Base-by-base conservation (phyloP, 345 rosid species). In the Aquilaria malaccensis region DNA sequence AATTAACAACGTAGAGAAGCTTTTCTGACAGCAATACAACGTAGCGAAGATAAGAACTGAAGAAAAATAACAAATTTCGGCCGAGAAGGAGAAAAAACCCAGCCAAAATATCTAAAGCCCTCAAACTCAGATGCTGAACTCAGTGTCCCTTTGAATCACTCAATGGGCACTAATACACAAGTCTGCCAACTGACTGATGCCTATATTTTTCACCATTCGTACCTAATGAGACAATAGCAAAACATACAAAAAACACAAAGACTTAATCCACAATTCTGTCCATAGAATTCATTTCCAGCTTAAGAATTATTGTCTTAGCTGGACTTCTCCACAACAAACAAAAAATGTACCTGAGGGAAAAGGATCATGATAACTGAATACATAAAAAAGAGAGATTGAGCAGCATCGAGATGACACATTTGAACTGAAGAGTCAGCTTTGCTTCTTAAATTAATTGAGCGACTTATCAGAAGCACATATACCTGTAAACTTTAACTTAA, bases 1-100 rank as follows among this genome's bases (percentile, higher is more conserved):
- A 70, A 77, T 69, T 71, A 72, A 76, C 72, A 51, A 66, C 11
- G 22, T 54, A 74, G 63, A 64, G 64, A 53, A 72, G 76, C 59
- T 59, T 59, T 65, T 66, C 65, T 62, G 70, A 37, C 43, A 37
- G 43, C 4, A 37, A 37, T 4, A 37, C 43, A 37, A 37, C 7
- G 5, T 37, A 37, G 43, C 7, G 43, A 67, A 75, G 72, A 69
- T 69, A 58, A 66, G 66, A 74, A 63, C 45, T 53, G 60, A 43
- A 57, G 68, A 71, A 63, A 43, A 67, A 68, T 56, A 49, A 66
- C 59, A 53, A 33, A 69, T 37, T 61, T 60, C 67, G 67, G 60
- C 64, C 69, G 64, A 62, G 52, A 57, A 46, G 53, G 66, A 60
- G 66, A 61, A 43, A 58, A 54, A 33, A 63, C 22, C 22, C 22